Conservation (phyloP, 768 basidiomycete species). For the Hebeloma cylindrosporum region DNA sequence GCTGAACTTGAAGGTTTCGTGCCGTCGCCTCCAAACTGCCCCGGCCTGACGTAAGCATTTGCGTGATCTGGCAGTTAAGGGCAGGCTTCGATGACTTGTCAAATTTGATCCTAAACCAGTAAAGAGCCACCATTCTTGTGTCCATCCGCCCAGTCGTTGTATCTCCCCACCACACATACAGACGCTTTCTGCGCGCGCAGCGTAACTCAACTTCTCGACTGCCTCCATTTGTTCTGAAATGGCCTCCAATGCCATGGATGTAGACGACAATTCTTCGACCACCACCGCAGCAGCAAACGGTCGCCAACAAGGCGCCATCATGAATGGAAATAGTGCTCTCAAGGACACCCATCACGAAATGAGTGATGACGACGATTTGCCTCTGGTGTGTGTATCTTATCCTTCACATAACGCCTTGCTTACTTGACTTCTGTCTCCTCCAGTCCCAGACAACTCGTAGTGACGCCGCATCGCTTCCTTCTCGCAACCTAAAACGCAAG, state of each 20-base stretch:
- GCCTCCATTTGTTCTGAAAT: constrained; percentile 15
- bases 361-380: constrained; percentile 74
- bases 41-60: constrained; percentile 12
- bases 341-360: constrained; percentile 45
- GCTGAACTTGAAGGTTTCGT: not conserved
- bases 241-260: constrained; percentile 47
- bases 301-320: constrained; percentile 39
- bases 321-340: constrained; percentile 44
- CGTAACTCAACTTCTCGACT: constrained; percentile 10
- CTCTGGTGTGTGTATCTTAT: constrained; percentile 53
- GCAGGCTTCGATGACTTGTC: constrained; percentile 49
- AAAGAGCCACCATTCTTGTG: constrained; percentile 29
- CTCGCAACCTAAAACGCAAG: constrained; percentile 58
- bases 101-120: constrained; percentile 38
- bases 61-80: constrained; percentile 51
- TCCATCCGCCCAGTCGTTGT: constrained; percentile 23
- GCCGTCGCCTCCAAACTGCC: not conserved
- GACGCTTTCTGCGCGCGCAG: constrained; percentile 14
- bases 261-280: constrained; percentile 58
- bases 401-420: constrained; percentile 15
- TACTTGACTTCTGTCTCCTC: constrained; percentile 18
- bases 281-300: constrained; percentile 41
- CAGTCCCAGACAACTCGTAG: constrained; percentile 57
- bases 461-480: constrained; percentile 42
- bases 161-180: constrained; percentile 9